phyloP scores from a whole-genome alignment of 345 rosid species.

The Syzygium jambos region DNA sequence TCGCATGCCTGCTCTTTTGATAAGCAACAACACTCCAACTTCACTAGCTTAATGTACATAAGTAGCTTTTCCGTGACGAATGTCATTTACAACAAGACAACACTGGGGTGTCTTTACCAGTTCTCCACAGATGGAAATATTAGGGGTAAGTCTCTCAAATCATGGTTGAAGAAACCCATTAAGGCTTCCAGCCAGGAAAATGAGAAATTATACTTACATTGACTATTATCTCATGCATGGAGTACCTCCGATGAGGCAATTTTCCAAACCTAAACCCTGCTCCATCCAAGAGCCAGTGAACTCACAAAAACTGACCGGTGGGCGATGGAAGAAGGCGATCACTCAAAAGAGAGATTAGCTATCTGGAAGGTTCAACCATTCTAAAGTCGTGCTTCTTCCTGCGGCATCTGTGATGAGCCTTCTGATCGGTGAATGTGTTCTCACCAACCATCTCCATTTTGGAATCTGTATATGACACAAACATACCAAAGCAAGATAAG shows the following conservation, averaged over 20 bases:
- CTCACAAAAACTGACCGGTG: background rate
- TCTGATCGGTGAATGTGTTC: constrained; percentile 67
- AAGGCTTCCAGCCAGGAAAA: background rate
- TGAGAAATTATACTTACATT: background rate
- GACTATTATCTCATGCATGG: background rate
- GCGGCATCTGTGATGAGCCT: constrained; percentile 70
- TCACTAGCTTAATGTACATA: background rate
- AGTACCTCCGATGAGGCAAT: background rate
- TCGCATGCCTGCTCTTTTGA: background rate
- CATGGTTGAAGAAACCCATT: background rate
- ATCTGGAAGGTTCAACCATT: constrained; percentile 53
- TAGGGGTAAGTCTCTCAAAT: background rate
- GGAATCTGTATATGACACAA: constrained; percentile 40
- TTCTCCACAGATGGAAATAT: background rate
- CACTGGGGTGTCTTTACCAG: background rate
- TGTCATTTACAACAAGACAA: background rate
- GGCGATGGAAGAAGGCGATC: background rate
- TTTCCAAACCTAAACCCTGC: background rate
- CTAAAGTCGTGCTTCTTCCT: constrained; percentile 82
- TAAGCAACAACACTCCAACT: background rate
- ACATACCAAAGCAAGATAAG: background rate
- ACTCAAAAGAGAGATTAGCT: background rate
- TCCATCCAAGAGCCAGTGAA: background rate
- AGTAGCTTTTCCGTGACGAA: background rate
- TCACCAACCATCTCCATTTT: constrained; percentile 67